Percentiles rank a stretch among this genome's conserved stretches.
phyloP scores from a whole-genome alignment of 192 early-diverging fungal species.

The Gigaspora rosea region DNA sequence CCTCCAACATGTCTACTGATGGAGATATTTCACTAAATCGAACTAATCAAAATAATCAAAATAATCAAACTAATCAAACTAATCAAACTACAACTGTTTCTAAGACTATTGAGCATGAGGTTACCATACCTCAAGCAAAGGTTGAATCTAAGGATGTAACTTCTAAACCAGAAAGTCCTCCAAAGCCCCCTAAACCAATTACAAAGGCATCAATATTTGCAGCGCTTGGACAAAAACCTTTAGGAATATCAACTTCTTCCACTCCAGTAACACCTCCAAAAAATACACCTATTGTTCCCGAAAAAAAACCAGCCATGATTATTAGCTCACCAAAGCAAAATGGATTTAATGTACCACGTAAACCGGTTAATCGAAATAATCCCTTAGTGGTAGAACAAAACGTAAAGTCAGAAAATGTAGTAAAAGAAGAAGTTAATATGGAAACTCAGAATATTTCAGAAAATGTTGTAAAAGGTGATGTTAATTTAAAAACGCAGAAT shows the following conservation, averaged over 20 bases:
- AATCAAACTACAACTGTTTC: too few species aligned
- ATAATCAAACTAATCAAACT: too few species aligned
- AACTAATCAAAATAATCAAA: too few species aligned
- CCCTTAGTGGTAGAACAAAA: too few species aligned
- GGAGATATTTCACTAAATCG: too few species aligned
- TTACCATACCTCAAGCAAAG: not conserved
- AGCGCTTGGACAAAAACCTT: not conserved
- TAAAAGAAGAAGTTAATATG: too few species aligned
- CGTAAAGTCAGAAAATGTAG: too few species aligned
- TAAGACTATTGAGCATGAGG: not conserved
- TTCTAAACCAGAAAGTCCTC: not conserved
- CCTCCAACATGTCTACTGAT: not conserved
- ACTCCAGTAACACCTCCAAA: not conserved
- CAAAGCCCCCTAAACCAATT: not conserved
- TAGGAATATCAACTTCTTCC: not conserved
- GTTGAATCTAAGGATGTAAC: not conserved
- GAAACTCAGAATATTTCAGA: too few species aligned
- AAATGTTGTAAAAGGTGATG: too few species aligned
- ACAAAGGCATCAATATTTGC: slow-evolving; percentile 15
- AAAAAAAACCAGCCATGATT: not conserved
- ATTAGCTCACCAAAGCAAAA: not conserved
- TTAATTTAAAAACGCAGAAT: too few species aligned
- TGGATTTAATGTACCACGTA: slow-evolving; percentile 21
- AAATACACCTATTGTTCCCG: not conserved
- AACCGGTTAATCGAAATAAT: not conserved